phyloP scores from a whole-genome alignment of 1,284 basidiomycete species.

The Chalciporus sp. region DNA sequence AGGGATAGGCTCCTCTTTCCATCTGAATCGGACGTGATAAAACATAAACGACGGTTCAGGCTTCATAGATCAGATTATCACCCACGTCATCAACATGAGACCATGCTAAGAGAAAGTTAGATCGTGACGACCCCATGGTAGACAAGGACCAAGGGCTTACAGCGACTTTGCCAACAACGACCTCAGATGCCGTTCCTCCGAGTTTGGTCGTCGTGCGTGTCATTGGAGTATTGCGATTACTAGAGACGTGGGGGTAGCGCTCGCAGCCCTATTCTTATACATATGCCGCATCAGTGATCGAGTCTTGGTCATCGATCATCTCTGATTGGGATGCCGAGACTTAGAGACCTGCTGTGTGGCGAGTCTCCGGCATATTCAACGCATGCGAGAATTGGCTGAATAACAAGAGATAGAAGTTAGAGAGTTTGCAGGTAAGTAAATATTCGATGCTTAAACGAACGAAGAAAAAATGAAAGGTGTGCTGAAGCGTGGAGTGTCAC shows the following conservation, averaged over 20 bases:
- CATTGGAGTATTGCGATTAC: slow-evolving; percentile 14
- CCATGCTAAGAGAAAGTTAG: slow-evolving; percentile 24
- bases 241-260: too few species aligned
- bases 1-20: slow-evolving; percentile 27
- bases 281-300: too few species aligned
- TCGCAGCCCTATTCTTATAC: neutral
- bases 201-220: slow-evolving; percentile 30
- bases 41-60: neutral
- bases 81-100: slow-evolving; percentile 32
- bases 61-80: neutral
- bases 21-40: slow-evolving; percentile 7
- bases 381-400: too few species aligned
- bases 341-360: too few species aligned
- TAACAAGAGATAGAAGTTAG: too few species aligned
- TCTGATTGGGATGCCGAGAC: too few species aligned
- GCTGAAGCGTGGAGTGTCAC: too few species aligned
- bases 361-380: too few species aligned
- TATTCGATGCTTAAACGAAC: too few species aligned
- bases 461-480: too few species aligned
- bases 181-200: slow-evolving; percentile 33
- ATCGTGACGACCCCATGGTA: neutral
- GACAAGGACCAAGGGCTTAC: slow-evolving; percentile 32
- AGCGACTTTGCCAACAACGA: slow-evolving; percentile 39
- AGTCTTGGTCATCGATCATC: too few species aligned
- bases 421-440: too few species aligned